Evolutionary conservation across 768 basidiomycete species (phyloP).

Genomic region (Rhodocollybia butyracea): DNA sequence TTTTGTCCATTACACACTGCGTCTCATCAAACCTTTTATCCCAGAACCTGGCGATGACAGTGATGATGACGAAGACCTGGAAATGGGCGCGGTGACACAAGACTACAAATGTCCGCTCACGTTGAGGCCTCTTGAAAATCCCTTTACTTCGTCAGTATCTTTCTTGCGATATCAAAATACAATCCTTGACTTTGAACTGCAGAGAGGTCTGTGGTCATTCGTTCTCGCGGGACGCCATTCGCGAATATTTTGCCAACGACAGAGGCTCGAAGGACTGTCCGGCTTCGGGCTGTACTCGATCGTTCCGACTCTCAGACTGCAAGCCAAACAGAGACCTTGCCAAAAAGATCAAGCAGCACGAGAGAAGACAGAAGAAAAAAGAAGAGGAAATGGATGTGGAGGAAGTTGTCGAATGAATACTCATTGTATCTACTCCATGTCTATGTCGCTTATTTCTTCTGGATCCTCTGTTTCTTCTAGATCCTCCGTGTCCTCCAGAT

Average conservation of each 20-base stretch:
- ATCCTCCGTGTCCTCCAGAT: not conserved
- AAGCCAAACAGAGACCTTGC: conserved; percentile 54
- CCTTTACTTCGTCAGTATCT: conserved; percentile 74
- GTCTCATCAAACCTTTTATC: not conserved
- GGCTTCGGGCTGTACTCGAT: conserved; percentile 66
- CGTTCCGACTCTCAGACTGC: conserved; percentile 49
- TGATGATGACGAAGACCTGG: conserved; percentile 85
- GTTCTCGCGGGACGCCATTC: conserved; percentile 72
- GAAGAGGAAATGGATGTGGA: conserved; percentile 61
- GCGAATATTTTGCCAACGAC: conserved; percentile 49
- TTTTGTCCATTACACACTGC: not conserved
- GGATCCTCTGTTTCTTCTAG: not conserved
- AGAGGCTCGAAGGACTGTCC: conserved; percentile 53
- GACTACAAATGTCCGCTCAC: conserved; percentile 85
- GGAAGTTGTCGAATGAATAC: conserved; percentile 43
- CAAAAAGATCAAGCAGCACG: conserved; percentile 56
- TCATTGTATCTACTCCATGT: not conserved
- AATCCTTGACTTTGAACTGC: conserved; percentile 8
- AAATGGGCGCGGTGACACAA: conserved; percentile 82
- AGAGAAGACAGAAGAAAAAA: conserved; percentile 47
- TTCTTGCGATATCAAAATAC: not conserved
- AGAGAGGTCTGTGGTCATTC: conserved; percentile 78
- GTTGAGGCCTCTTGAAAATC: conserved; percentile 61
- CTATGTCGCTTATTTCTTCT: not conserved
- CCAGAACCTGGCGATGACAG: conserved; percentile 79